Base-by-base conservation (phyloP, 2,329 filamentous ascomycete genomes). In the Aspergillus caelatus region DNA sequence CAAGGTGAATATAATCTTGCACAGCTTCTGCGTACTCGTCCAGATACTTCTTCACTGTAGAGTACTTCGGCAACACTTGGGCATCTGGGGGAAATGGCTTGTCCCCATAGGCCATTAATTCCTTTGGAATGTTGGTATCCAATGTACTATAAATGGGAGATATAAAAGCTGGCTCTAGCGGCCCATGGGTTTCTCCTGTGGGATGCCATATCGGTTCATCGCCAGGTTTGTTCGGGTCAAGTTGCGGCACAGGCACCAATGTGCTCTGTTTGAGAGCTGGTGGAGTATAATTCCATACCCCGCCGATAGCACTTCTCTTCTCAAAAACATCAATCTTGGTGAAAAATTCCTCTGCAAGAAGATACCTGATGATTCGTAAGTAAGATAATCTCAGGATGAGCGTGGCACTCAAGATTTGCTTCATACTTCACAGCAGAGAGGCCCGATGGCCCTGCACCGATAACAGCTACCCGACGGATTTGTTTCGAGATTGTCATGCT, bases 101-200 rank as follows among this genome's bases (percentile, higher is more conserved):
- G 68, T 94, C 91, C 5, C 89, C 89, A 75, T 89, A 97, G 4
- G 84, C 81, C 94, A 98, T 98, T 58, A 97, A 75, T 0, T 84
- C 82, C 63, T 90, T 87, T 0, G 93, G 91, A 55, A 97, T 93
- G 75, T 98, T 98, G 26, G 94, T 93, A 72, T 97, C 90, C 19
- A 97, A 81, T 28, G 85, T 80, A 55, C 93, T 88, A 76, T 97
- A 97, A 78, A 97, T 87, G 3, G 94, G 91, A 21, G 91, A 92
- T n/a, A 92, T 83, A 72, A 94, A 96, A 2, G 88, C 77, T 7
- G 90, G 85, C 1, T 85, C 73, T 10, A 66, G 65, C 30, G 30
- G 30, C 23, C 67, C 62, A 3, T 68, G 62, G 10, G 66, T 59
- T 19, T 69, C 66, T 54, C 73, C 71, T 21, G 63, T 67, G 19